phyloP scores from a whole-genome alignment of 2,329 filamentous ascomycete genomes.

The Colletotrichum tofieldiae region DNA sequence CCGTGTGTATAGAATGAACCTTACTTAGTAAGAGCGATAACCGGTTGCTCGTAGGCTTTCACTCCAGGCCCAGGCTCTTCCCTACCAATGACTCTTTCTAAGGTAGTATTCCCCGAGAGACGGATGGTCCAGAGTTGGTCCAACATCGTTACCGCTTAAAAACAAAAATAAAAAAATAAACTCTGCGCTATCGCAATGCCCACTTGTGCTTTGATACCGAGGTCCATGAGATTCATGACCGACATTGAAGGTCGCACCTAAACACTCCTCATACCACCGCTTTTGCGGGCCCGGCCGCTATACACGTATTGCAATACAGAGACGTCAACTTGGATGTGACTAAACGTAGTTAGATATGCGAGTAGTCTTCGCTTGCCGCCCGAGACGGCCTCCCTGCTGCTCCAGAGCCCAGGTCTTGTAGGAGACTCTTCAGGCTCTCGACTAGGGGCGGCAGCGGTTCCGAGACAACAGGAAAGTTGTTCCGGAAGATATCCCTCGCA shows the following conservation, averaged over 20 bases:
- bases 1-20: no score
- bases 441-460: slow-evolving; percentile 36
- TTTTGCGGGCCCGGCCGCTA: neutral
- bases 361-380: slow-evolving; percentile 27
- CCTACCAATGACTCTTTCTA: neutral
- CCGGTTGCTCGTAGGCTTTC: no score
- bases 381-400: slow-evolving; percentile 34
- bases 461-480: slow-evolving; percentile 41
- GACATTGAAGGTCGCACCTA: neutral
- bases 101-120: neutral
- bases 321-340: neutral
- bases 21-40: no score
- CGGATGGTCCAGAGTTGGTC: neutral
- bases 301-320: no score
- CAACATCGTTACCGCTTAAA: neutral
- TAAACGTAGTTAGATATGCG: neutral
- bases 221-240: neutral
- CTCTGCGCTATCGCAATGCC: neutral
- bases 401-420: slow-evolving; percentile 36
- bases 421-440: slow-evolving; percentile 31
- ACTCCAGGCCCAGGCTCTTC: neutral
- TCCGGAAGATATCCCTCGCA: slow-evolving; percentile 26
- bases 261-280: neutral
- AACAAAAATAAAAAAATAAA: neutral
- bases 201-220: neutral